phyloP scores from a whole-genome alignment of 2,329 filamentous ascomycete species.

The Acrocalymma vagum region DNA sequence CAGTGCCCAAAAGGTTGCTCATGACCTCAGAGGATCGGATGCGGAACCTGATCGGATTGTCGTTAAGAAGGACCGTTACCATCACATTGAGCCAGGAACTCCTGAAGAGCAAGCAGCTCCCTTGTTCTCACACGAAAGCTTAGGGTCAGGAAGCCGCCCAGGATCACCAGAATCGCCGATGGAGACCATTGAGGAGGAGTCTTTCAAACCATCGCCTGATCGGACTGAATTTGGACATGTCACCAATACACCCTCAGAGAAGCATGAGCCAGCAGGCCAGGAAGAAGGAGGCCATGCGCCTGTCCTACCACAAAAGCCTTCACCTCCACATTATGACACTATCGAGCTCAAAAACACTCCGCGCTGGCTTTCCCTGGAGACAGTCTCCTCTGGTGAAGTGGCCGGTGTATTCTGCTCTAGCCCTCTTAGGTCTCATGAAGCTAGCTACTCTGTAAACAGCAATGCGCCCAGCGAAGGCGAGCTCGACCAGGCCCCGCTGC shows the following conservation, averaged over 20 bases:
- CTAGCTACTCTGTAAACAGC: conserved; percentile 10
- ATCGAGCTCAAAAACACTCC: conserved; percentile 18
- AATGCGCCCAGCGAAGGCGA: conserved; percentile 23
- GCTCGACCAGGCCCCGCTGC: conserved; percentile 38
- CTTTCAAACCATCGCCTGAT: conserved; percentile 23
- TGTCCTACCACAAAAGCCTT: conserved; percentile 20
- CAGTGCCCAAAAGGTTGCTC: conserved; percentile 41
- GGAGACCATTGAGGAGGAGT: conserved; percentile 29
- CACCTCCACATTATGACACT: conserved; percentile 3
- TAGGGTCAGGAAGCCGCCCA: conserved; percentile 13
- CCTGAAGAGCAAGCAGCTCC: conserved; percentile 36
- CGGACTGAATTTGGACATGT: conserved; percentile 25
- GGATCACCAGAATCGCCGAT: conserved; percentile 11
- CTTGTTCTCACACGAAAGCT: conserved; percentile 43
- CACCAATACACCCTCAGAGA: conserved; percentile 27
- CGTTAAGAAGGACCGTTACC: conserved; percentile 26
- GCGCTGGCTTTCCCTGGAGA: conserved; percentile 26
- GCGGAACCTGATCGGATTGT: conserved; percentile 44
- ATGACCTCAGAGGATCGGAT: conserved; percentile 41
- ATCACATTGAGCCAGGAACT: conserved; percentile 11
- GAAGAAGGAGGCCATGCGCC: conserved; percentile 2
- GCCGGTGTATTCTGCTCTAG: conserved; percentile 15
- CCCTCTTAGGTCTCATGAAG: conserved; percentile 23
- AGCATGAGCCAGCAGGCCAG: conserved; percentile 18
- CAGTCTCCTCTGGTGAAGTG: conserved; percentile 1